Conservation (phyloP, 2,329 filamentous ascomycete genomes). For the Dichotomopilus funicola region DNA sequence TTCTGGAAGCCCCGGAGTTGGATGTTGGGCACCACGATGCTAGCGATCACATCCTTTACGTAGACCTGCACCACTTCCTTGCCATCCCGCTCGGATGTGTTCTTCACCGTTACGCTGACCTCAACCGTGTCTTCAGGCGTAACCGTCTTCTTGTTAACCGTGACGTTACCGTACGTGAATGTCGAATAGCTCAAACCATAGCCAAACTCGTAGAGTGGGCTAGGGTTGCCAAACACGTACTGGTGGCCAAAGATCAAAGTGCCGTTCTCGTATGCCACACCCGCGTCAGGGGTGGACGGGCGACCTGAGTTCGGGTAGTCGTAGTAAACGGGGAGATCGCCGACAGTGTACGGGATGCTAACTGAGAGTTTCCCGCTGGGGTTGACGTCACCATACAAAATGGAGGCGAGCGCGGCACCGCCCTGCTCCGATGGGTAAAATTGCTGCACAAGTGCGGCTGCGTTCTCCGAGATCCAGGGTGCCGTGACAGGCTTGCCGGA, state of each 20-base stretch:
- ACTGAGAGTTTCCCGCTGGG: constrained; percentile 61
- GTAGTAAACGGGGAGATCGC: constrained; percentile 63
- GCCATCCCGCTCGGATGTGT: constrained; percentile 50
- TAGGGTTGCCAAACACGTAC: constrained; percentile 55
- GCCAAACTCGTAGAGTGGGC: constrained; percentile 59
- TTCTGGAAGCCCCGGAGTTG: constrained; percentile 63
- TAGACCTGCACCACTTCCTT: constrained; percentile 65
- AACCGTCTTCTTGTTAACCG: constrained; percentile 42
- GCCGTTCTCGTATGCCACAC: constrained; percentile 48
- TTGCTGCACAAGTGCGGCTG: constrained; percentile 62
- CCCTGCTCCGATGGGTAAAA: constrained; percentile 69
- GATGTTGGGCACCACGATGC: constrained; percentile 58
- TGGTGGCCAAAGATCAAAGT: constrained; percentile 57
- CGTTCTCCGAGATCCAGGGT: constrained; percentile 61
- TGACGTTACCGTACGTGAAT: constrained; percentile 52
- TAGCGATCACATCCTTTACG: constrained; percentile 54
- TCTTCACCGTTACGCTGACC: constrained; percentile 55
- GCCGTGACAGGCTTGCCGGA: constrained; percentile 68
- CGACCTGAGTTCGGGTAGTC: constrained; percentile 65
- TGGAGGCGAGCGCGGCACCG: constrained; percentile 58
- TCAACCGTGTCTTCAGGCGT: constrained; percentile 47
- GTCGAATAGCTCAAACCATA: constrained; percentile 60
- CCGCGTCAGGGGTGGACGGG: constrained; percentile 41
- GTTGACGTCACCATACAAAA: constrained; percentile 59
- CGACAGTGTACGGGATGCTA: constrained; percentile 60